A percentile compares a stretch with the other conserved stretches of the same genome.
These are phyloP conservation scores for Pisolithus tinctorius DNA, from an alignment of 768 basidiomycete genomes.

Conservation along the genomic window DNA sequence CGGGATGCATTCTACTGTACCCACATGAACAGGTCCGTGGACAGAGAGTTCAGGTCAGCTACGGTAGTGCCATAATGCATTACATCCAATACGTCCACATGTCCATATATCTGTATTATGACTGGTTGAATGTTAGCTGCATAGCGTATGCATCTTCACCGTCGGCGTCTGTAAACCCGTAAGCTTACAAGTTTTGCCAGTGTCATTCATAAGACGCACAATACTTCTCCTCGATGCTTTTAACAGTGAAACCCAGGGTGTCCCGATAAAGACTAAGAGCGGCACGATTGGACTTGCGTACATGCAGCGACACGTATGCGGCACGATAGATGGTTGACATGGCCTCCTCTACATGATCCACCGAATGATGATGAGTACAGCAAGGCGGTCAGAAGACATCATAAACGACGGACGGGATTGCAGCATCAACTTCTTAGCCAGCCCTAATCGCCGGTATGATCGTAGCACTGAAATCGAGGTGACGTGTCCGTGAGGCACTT, in stretches of 20 bases:
- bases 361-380: neutral
- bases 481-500: conserved; percentile 80
- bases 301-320: conserved; percentile 80
- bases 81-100: too few species aligned
- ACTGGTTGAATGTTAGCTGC: conserved; percentile 53
- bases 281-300: conserved; percentile 91
- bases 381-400: neutral
- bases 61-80: too few species aligned
- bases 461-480: conserved; percentile 94
- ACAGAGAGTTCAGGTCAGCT: neutral
- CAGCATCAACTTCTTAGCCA: conserved; percentile 92
- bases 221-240: conserved; percentile 81
- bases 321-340: conserved; percentile 88
- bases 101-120: neutral
- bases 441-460: conserved; percentile 82
- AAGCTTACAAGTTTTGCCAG: conserved; percentile 4
- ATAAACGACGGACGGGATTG: conserved; percentile 66
- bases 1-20: neutral
- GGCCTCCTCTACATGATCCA: conserved; percentile 60
- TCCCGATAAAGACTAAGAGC: conserved; percentile 86
- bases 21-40: neutral
- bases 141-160: conserved; percentile 94
- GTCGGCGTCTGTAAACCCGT: conserved; percentile 64
- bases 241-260: conserved; percentile 83
- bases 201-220: conserved; percentile 49